Percentiles rank a stretch among this genome's conserved stretches.
These are phyloP conservation scores for Trichoderma hamatum DNA, from an alignment of 2,329 filamentous ascomycete species.

Conservation along the genomic window DNA sequence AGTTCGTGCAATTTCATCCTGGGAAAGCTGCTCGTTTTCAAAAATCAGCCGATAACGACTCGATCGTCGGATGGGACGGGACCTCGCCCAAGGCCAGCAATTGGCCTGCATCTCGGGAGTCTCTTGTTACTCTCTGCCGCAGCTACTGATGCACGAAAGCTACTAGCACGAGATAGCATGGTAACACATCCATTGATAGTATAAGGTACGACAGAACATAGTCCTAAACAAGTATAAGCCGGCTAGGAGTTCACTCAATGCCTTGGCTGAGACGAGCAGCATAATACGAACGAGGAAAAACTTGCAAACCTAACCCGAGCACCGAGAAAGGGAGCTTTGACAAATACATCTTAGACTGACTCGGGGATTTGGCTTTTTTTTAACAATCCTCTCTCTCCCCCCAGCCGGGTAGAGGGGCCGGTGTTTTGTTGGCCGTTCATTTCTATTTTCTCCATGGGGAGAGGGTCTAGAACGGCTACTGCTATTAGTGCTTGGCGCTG, in stretches of 20 bases:
- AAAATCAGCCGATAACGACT: background rate
- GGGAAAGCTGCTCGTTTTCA: too few species aligned
- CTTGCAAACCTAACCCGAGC: background rate
- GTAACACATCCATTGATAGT: background rate
- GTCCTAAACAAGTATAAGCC: background rate
- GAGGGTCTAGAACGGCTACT: slow-evolving; percentile 3
- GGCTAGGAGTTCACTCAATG: background rate
- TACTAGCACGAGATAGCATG: background rate
- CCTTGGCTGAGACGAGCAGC: background rate
- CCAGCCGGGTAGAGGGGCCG: background rate
- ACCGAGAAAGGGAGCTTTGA: background rate
- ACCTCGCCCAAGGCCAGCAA: background rate
- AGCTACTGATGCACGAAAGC: background rate
- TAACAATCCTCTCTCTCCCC: background rate
- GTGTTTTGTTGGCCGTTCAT: background rate
- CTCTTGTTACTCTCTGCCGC: background rate
- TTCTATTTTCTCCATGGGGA: background rate
- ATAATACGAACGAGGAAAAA: background rate
- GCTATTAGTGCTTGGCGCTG: background rate
- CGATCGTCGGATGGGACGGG: background rate
- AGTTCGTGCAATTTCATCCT: background rate
- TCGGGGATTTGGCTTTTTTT: background rate
- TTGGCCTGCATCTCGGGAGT: background rate
- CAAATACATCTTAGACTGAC: background rate
- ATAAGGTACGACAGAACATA: background rate